A percentile compares a stretch with the other conserved stretches of the same genome.
Evolutionary conservation across 495 filamentous ascomycete species (phyloP).

Genomic region (Friedmanniomyces simplex): DNA sequence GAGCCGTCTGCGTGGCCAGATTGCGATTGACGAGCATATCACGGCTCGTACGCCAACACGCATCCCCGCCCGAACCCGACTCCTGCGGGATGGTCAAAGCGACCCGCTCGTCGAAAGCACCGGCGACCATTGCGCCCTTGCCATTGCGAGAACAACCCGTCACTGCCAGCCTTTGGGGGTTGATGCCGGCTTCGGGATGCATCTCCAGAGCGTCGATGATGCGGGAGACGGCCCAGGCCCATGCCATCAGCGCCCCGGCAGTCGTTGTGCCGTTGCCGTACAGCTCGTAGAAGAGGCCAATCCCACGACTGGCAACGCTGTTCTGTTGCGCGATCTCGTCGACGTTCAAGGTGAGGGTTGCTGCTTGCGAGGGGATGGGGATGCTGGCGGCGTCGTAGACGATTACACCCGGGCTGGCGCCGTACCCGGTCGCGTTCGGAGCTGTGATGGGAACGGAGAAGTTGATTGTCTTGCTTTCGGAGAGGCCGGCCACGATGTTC

Average conservation of each 20-base stretch:
- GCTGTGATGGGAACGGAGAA: constrained; percentile 22
- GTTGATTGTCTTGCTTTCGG: constrained; percentile 9
- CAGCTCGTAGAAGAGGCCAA: constrained; percentile 39
- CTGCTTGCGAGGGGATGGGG: constrained; percentile 33
- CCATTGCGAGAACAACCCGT: constrained; percentile 44
- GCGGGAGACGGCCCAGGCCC: constrained; percentile 40
- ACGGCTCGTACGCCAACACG: constrained; percentile 39
- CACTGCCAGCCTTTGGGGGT: constrained; percentile 31
- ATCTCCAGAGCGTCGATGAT: constrained; percentile 39
- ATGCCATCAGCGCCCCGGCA: constrained; percentile 37
- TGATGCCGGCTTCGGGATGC: constrained; percentile 31
- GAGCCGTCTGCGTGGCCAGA: constrained; percentile 33
- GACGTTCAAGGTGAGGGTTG: constrained; percentile 35
- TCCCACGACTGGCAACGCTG: constrained; percentile 24
- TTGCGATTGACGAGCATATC: constrained; percentile 33
- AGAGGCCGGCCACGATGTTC: constrained; percentile 34
- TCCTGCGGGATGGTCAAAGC: constrained; percentile 41
- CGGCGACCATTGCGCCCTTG: constrained; percentile 41
- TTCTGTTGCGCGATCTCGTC: constrained; percentile 32
- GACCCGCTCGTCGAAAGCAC: constrained; percentile 39
- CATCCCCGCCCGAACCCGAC: constrained; percentile 38
- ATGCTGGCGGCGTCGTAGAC: constrained; percentile 33
- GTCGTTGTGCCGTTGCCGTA: constrained; percentile 32
- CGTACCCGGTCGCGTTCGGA: constrained; percentile 20
- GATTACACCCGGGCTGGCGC: constrained; percentile 38